Evolutionary conservation across 1,284 basidiomycete species (phyloP).

Genomic region (Ganoderma leucocontextum): DNA sequence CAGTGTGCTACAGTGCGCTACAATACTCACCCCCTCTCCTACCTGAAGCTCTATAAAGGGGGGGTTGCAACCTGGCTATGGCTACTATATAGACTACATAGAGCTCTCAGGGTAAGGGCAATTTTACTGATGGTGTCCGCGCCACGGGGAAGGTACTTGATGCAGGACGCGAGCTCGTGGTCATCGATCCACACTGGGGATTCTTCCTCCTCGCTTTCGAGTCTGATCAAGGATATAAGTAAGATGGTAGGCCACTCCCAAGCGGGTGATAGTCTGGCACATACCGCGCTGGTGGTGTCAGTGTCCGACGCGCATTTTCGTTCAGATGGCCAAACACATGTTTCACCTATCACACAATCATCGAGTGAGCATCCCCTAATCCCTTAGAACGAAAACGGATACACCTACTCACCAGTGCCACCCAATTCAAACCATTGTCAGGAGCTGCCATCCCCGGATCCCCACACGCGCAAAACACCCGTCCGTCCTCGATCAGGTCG

Average conservation of each 20-base stretch:
- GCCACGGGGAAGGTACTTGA: conserved; percentile 16
- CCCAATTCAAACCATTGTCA: conserved; percentile 11
- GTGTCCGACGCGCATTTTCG: neutral
- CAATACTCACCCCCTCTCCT: neutral
- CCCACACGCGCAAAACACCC: conserved; percentile 23
- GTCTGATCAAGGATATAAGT: neutral
- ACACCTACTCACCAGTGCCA: conserved; percentile 11
- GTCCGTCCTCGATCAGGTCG: neutral
- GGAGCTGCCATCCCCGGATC: conserved; percentile 14
- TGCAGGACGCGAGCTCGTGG: conserved; percentile 9
- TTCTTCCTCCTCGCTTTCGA: neutral
- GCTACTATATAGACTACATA: too few relatives aligned
- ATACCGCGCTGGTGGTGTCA: neutral
- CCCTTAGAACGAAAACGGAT: neutral
- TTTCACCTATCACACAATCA: neutral
- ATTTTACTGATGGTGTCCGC: too few relatives aligned
- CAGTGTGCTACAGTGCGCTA: conserved; percentile 1
- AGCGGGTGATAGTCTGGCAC: neutral
- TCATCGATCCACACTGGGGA: neutral
- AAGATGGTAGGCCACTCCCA: neutral
- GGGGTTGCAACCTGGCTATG: too few relatives aligned
- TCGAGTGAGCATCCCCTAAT: neutral
- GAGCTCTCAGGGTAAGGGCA: too few relatives aligned
- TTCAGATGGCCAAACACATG: neutral
- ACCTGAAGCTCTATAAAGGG: neutral